Evolutionary conservation across 306 rosid genomes (phyloP).

Genomic region (Lablab purpureus): DNA sequence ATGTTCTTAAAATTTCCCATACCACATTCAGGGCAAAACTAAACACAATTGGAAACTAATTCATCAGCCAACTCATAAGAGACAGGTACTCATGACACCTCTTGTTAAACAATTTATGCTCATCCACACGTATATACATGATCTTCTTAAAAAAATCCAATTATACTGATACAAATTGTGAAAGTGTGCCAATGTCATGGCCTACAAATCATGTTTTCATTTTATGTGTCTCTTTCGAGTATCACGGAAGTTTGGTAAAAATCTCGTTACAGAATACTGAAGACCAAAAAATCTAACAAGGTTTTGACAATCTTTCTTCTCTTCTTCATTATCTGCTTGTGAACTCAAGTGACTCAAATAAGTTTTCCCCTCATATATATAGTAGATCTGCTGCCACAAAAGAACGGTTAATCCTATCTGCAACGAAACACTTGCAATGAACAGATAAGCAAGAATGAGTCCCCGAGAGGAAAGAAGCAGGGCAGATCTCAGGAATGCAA

Average conservation of each 20-base stretch:
- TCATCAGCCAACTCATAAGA: background rate
- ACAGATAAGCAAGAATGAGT: slow-evolving; percentile 75
- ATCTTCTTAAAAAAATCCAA: background rate
- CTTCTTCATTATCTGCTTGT: slow-evolving; percentile 51
- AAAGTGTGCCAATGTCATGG: background rate
- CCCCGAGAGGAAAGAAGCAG: slow-evolving; percentile 75
- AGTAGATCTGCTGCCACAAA: slow-evolving; percentile 93
- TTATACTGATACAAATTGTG: slow-evolving; percentile 29
- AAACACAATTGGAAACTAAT: background rate
- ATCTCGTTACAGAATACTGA: slow-evolving; percentile 62
- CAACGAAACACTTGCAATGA: slow-evolving; percentile 76
- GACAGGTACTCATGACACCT: background rate
- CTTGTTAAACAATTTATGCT: slow-evolving; percentile 16
- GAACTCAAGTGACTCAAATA: slow-evolving; percentile 69
- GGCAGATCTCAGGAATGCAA: slow-evolving; percentile 67
- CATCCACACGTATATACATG: slow-evolving; percentile 1
- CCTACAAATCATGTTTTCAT: slow-evolving; percentile 43
- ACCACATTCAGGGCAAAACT: background rate
- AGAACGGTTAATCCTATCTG: slow-evolving; percentile 75
- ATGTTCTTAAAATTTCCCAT: background rate
- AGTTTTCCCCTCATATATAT: slow-evolving; percentile 79
- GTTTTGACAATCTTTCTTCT: slow-evolving; percentile 81
- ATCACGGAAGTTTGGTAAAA: slow-evolving; percentile 60
- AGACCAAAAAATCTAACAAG: slow-evolving; percentile 76
- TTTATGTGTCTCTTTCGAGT: slow-evolving; percentile 65